Evolutionary conservation across 2,329 filamentous ascomycete species (phyloP).

Genomic region (Fusarium sp.): DNA sequence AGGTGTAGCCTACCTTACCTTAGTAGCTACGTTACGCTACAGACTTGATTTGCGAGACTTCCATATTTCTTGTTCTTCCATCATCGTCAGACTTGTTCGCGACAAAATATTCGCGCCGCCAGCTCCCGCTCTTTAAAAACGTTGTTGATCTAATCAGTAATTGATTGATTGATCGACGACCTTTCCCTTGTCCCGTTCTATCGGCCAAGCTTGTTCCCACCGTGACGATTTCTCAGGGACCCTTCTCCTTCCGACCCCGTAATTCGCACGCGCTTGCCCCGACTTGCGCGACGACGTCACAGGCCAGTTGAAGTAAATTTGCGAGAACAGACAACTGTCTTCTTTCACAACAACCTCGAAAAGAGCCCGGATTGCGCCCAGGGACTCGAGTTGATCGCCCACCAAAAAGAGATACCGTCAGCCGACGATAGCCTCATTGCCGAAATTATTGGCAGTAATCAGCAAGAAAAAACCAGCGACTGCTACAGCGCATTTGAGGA

Average conservation of each 20-base stretch:
- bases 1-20: background rate
- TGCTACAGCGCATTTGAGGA: slow-evolving; percentile 7
- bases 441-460: slow-evolving; percentile 2
- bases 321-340: slow-evolving; percentile 11
- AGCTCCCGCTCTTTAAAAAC: slow-evolving; percentile 13
- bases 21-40: background rate
- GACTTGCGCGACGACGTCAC: slow-evolving; percentile 34
- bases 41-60: background rate
- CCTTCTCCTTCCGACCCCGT: slow-evolving; percentile 26
- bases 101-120: slow-evolving; percentile 27
- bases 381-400: slow-evolving; percentile 1
- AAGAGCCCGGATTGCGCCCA: slow-evolving; percentile 2
- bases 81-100: slow-evolving; percentile 36
- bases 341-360: background rate
- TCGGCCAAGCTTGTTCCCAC: slow-evolving; percentile 3
- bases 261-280: slow-evolving; percentile 23
- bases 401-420: slow-evolving; percentile 2
- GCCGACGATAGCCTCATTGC: slow-evolving; percentile 21
- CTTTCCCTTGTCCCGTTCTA: slow-evolving; percentile 1
- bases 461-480: slow-evolving; percentile 1
- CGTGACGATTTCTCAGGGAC: slow-evolving; percentile 19
- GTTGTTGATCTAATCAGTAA: background rate
- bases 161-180: slow-evolving; percentile 1
- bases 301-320: slow-evolving; percentile 9
- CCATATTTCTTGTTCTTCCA: slow-evolving; percentile 40